Conservation (phyloP, 148 eudicot genomes). For the Rhododendron ovatum region DNA sequence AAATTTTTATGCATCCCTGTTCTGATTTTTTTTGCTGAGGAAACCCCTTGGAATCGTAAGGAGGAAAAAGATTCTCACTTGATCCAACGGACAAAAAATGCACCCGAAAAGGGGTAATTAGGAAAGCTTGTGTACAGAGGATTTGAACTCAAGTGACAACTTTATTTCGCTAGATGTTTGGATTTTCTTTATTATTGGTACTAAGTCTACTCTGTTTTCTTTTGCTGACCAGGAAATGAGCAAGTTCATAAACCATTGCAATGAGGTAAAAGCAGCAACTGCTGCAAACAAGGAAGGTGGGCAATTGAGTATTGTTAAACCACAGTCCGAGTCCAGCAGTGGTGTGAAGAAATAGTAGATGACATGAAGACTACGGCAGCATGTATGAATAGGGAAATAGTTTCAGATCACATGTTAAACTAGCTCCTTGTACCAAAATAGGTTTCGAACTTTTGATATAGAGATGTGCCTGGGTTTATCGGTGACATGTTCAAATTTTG, state of each 20-base stretch:
- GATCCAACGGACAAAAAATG: neutral
- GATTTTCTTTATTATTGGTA: neutral
- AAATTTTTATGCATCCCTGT: neutral
- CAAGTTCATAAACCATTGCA: conserved; percentile 78
- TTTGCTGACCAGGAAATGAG: conserved; percentile 52
- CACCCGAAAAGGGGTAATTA: neutral
- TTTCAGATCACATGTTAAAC: neutral
- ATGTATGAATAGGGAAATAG: neutral
- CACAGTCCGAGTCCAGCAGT: conserved; percentile 27
- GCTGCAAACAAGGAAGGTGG: conserved; percentile 90
- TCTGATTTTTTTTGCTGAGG: neutral
- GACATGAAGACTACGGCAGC: neutral
- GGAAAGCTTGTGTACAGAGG: neutral
- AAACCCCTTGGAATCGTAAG: neutral
- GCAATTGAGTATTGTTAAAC: conserved; percentile 63
- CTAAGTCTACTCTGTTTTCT: conserved; percentile 7
- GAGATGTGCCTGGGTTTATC: neutral
- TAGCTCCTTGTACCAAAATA: neutral
- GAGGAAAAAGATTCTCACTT: neutral
- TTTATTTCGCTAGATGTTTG: neutral
- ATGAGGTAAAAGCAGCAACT: conserved; percentile 81
- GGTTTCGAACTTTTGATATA: neutral
- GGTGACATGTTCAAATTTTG: neutral
- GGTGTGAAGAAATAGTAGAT: conserved; percentile 26
- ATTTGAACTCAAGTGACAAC: neutral